Evolutionary conservation across 257 asterid genomes (phyloP).

Genomic region (Gentiana straminea): DNA sequence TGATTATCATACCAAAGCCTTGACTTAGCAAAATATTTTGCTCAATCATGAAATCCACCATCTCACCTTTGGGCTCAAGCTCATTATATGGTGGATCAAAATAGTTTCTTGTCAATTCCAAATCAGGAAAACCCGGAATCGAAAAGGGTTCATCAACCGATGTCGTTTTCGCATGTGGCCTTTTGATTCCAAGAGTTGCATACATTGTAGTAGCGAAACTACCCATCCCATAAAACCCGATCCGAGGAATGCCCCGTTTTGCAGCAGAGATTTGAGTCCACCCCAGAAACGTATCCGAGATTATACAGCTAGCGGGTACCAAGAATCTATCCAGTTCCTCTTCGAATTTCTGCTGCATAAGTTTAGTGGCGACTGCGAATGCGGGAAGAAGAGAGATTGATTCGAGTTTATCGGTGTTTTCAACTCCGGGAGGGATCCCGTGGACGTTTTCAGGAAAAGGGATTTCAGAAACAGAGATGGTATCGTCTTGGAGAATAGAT

Average conservation of each 20-base stretch:
- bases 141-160: conserved; percentile 32
- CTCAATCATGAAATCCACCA: conserved; percentile 38
- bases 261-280: conserved; percentile 51
- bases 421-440: conserved; percentile 50
- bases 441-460: conserved; percentile 45
- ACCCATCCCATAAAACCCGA: conserved; percentile 46
- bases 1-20: conserved; percentile 46
- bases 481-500: conserved; percentile 19
- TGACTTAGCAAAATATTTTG: conserved; percentile 17
- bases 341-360: conserved; percentile 47
- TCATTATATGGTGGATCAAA: conserved; percentile 41
- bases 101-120: conserved; percentile 43
- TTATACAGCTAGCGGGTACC: conserved; percentile 31
- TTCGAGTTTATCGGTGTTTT: conserved; percentile 53
- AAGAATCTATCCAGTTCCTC: conserved; percentile 19
- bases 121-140: conserved; percentile 28
- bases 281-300: conserved; percentile 53
- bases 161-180: conserved; percentile 27
- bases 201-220: conserved; percentile 36
- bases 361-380: conserved; percentile 34
- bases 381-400: conserved; percentile 23
- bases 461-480: conserved; percentile 33
- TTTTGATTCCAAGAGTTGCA: conserved; percentile 18
- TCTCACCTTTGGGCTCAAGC: conserved; percentile 39
- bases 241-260: conserved; percentile 33